phyloP scores from a whole-genome alignment of 495 filamentous ascomycete genomes.

The Podospora australis region DNA sequence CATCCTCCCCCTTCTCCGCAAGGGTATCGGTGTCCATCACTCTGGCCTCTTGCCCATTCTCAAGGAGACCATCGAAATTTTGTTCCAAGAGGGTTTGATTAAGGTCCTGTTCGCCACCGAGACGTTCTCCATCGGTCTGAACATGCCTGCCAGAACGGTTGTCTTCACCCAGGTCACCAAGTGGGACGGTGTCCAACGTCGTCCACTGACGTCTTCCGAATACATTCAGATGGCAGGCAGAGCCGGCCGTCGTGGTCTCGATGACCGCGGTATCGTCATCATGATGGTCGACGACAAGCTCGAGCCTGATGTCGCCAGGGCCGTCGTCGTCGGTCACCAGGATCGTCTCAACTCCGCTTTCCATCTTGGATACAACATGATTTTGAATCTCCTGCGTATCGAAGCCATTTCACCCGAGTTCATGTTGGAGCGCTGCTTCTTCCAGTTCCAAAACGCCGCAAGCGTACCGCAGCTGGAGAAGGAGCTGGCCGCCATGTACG shows the following conservation, averaged over 20 bases:
- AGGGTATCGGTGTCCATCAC: constrained; percentile 95
- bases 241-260: constrained; percentile 91
- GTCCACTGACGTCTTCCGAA: constrained; percentile 90
- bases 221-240: constrained; percentile 98
- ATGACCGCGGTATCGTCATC: constrained; percentile 97
- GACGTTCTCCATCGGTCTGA: constrained; percentile 96
- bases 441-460: constrained; percentile 92
- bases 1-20: constrained; percentile 79
- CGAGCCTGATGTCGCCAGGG: constrained; percentile 87
- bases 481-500: constrained; percentile 67
- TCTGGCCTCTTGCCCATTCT: constrained; percentile 91
- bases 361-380: constrained; percentile 99
- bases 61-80: constrained; percentile 97
- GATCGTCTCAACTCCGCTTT: constrained; percentile 96
- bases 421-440: constrained; percentile 96
- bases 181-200: constrained; percentile 74
- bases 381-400: constrained; percentile 89
- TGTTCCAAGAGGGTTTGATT: constrained; percentile 96
- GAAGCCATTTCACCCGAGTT: constrained; percentile 94
- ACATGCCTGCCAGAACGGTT: constrained; percentile 98
- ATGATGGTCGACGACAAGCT: constrained; percentile 98
- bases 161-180: constrained; percentile 96
- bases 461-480: constrained; percentile 75
- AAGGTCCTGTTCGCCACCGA: constrained; percentile 97
- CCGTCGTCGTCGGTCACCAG: constrained; percentile 92